These are phyloP conservation scores for Colletotrichum graminicola DNA, from an alignment of 2,329 filamentous ascomycete species.

Conservation along the genomic window DNA sequence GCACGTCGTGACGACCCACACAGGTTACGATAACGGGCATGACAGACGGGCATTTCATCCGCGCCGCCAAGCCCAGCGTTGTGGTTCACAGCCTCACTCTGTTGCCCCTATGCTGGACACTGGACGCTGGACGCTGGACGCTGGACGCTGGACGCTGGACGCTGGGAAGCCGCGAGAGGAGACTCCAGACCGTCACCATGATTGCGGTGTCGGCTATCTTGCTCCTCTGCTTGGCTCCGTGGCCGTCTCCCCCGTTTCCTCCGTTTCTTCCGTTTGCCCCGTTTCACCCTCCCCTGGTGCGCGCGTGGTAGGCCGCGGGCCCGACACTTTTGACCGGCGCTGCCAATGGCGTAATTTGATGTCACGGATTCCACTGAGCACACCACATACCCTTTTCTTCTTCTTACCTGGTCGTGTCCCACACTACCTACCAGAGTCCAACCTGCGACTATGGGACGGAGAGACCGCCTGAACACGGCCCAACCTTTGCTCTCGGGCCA, in stretches of 20 bases:
- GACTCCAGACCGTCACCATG: slow-evolving; percentile 22
- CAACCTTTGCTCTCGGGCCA: not conserved
- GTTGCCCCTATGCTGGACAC: slow-evolving; percentile 1
- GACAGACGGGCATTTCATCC: slow-evolving; percentile 4
- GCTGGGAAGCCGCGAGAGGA: not conserved
- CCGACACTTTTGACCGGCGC: slow-evolving; percentile 18
- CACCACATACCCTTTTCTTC: not conserved
- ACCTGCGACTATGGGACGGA: not conserved
- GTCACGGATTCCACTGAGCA: slow-evolving; percentile 27
- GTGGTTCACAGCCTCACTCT: slow-evolving; percentile 14
- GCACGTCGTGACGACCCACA: not conserved
- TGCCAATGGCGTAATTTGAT: slow-evolving; percentile 32
- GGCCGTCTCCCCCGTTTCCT: slow-evolving; percentile 3
- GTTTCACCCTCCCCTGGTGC: slow-evolving; percentile 4
- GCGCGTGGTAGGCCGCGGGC: too few species aligned
- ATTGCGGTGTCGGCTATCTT: slow-evolving; percentile 23
- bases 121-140: not conserved
- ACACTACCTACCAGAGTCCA: too few species aligned
- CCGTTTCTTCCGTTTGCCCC: slow-evolving; percentile 3
- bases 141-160: too few species aligned
- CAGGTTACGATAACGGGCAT: slow-evolving; percentile 1
- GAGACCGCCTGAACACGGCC: not conserved
- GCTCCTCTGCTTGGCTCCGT: slow-evolving; percentile 24
- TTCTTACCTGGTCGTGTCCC: not conserved
- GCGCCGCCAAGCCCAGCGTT: not conserved